Conservation (phyloP, 345 rosid genomes). For the Physaria fendleri region DNA sequence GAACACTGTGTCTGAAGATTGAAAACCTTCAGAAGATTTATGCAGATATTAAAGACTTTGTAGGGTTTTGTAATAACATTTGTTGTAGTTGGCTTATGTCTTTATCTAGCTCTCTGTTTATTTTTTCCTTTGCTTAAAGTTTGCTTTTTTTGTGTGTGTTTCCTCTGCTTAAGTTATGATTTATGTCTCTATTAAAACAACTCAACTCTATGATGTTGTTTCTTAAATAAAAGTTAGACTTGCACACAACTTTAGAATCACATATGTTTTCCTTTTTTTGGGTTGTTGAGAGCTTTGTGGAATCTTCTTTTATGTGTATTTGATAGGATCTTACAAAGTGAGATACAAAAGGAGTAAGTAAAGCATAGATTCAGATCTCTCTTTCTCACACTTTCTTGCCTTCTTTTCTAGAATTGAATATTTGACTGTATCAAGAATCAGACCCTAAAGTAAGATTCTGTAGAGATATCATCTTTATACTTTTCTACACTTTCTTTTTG, state of each 20-base stretch:
- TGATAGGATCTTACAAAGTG: slow-evolving; percentile 27
- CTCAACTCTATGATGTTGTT: too few species aligned
- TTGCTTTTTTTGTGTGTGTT: slow-evolving; percentile 32
- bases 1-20: slow-evolving; percentile 12
- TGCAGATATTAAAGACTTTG: slow-evolving; percentile 13
- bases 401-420: slow-evolving; percentile 18
- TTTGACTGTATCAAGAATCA: slow-evolving; percentile 58
- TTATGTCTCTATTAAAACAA: neutral
- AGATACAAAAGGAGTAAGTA: slow-evolving; percentile 28
- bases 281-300: slow-evolving; percentile 27
- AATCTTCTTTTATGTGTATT: slow-evolving; percentile 1
- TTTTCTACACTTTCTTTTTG: slow-evolving; percentile 28
- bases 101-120: slow-evolving; percentile 20
- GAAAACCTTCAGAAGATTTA: slow-evolving; percentile 3
- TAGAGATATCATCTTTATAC: slow-evolving; percentile 30
- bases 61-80: slow-evolving; percentile 26
- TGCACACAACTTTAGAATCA: slow-evolving; percentile 25
- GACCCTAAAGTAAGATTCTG: slow-evolving; percentile 48
- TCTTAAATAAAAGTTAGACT: too few species aligned
- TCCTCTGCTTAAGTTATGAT: slow-evolving; percentile 22
- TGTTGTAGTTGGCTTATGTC: slow-evolving; percentile 16
- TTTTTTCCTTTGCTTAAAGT: slow-evolving; percentile 21
- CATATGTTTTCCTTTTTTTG: slow-evolving; percentile 8
- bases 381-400: slow-evolving; percentile 28
- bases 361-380: slow-evolving; percentile 18